These are phyloP conservation scores for Ophiostoma piceae DNA, from an alignment of 2,329 filamentous ascomycete genomes.

Conservation along the genomic window DNA sequence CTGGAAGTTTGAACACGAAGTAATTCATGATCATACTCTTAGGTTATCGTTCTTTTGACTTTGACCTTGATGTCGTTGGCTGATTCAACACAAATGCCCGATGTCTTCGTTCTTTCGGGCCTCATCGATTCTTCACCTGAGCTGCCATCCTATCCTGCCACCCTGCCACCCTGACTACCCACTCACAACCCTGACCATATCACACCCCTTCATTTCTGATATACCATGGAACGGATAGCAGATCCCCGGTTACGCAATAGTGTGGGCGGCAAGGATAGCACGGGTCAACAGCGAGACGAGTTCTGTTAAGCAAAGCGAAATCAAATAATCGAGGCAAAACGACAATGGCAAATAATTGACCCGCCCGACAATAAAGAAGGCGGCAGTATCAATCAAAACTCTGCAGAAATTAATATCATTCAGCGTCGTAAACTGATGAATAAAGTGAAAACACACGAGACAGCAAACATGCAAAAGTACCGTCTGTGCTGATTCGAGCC, in stretches of 20 bases:
- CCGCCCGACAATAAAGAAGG: not conserved
- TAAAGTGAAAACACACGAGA: not conserved
- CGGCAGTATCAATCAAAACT: not conserved
- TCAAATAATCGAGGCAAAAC: not conserved
- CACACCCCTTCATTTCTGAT: slow-evolving; percentile 10
- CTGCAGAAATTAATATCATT: not conserved
- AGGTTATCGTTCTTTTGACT: not conserved
- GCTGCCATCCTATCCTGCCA: not conserved
- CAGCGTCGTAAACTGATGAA: not conserved
- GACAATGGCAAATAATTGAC: not conserved
- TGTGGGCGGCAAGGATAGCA: slow-evolving; percentile 11
- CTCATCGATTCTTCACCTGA: not conserved
- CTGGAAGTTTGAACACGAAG: too few relatives aligned
- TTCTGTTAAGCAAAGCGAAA: not conserved
- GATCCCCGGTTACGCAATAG: slow-evolving; percentile 12
- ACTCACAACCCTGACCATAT: slow-evolving; percentile 1
- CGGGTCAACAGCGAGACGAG: not conserved
- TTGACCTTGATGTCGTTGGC: not conserved
- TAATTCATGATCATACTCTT: too few relatives aligned
- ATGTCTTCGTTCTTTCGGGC: not conserved
- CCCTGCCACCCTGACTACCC: not conserved
- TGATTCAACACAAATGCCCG: not conserved
- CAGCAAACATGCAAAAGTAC: not conserved
- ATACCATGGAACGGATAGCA: slow-evolving; percentile 11
- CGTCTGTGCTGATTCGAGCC: not conserved